Conservation (phyloP, 108 stramenopile genomes). For the Skeletonema marinoi region DNA sequence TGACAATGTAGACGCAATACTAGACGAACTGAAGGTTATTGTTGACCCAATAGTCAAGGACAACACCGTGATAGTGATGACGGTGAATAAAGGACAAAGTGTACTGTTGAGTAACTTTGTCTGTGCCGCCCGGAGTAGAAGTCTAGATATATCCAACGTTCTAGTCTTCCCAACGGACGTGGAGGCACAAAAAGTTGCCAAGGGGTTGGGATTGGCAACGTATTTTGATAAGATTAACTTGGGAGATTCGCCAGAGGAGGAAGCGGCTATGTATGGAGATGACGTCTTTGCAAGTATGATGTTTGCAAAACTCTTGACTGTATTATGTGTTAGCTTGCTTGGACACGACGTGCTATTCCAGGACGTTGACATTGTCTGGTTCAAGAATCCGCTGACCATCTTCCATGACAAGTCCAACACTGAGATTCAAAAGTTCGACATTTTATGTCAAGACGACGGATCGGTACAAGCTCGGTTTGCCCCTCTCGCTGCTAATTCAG, state of each 20-base stretch:
- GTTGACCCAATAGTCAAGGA: slow-evolving; percentile 38
- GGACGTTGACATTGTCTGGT: slow-evolving; percentile 74
- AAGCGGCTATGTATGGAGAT: slow-evolving; percentile 75
- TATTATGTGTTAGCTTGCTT: slow-evolving; percentile 61
- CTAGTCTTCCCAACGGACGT: slow-evolving; percentile 15
- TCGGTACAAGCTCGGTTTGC: slow-evolving; percentile 39
- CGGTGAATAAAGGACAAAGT: slow-evolving; percentile 62
- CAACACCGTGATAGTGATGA: slow-evolving; percentile 68
- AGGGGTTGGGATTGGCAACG: slow-evolving; percentile 15
- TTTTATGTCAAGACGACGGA: slow-evolving; percentile 61
- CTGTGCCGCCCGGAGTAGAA: slow-evolving; percentile 50
- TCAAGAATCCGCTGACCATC: slow-evolving; percentile 59
- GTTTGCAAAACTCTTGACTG: slow-evolving; percentile 75
- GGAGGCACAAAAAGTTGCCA: slow-evolving; percentile 1
- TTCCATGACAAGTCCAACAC: slow-evolving; percentile 44
- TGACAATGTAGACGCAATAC: slow-evolving; percentile 31
- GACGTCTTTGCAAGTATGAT: slow-evolving; percentile 73
- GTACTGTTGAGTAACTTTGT: slow-evolving; percentile 70
- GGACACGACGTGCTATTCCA: slow-evolving; percentile 88
- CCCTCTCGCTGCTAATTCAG: slow-evolving; percentile 54
- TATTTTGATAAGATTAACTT: slow-evolving; percentile 30
- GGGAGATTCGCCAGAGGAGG: slow-evolving; percentile 52
- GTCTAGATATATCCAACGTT: slow-evolving; percentile 46
- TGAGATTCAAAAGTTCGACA: slow-evolving; percentile 52
- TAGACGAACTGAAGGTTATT: slow-evolving; percentile 47